A percentile compares a stretch with the other conserved stretches of the same genome.
Conservation (phyloP, 192 early-diverging fungal genomes). For the Umbelopsis vinacea region DNA sequence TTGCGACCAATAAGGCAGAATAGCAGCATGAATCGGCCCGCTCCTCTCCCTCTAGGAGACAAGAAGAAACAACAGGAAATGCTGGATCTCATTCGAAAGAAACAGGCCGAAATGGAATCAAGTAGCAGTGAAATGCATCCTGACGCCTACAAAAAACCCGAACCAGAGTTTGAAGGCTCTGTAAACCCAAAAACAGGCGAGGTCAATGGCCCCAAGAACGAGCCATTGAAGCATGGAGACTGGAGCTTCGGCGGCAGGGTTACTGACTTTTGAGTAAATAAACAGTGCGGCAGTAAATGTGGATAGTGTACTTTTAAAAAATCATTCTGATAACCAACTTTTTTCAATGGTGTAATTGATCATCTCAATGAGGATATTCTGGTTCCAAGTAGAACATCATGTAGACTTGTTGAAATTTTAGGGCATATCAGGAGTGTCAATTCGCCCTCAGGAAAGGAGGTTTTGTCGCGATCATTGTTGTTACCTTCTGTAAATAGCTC, state of each 20-base stretch:
- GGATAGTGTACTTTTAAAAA: too few species aligned
- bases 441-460: too few species aligned
- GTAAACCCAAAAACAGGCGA: conserved; percentile 69
- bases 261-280: conserved; percentile 56
- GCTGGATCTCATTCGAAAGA: conserved; percentile 66
- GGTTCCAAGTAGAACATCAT: too few species aligned
- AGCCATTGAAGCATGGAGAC: conserved; percentile 83
- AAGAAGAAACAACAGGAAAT: conserved; percentile 73
- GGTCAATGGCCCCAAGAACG: conserved; percentile 63
- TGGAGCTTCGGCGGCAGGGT: conserved; percentile 74
- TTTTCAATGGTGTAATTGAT: too few species aligned
- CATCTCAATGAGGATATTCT: too few species aligned
- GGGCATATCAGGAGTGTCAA: too few species aligned
- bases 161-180: conserved; percentile 72
- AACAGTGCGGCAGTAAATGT: not conserved
- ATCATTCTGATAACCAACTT: too few species aligned
- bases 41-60: conserved; percentile 73
- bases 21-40: conserved; percentile 46
- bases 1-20: not conserved
- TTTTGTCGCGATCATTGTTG: too few species aligned
- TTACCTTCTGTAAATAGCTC: too few species aligned
- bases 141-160: conserved; percentile 50
- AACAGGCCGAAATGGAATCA: conserved; percentile 31
- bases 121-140: conserved; percentile 44
- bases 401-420: too few species aligned